Evolutionary conservation across 2,329 filamentous ascomycete species (phyloP).

Genomic region (Lasiodiplodia citricola): DNA sequence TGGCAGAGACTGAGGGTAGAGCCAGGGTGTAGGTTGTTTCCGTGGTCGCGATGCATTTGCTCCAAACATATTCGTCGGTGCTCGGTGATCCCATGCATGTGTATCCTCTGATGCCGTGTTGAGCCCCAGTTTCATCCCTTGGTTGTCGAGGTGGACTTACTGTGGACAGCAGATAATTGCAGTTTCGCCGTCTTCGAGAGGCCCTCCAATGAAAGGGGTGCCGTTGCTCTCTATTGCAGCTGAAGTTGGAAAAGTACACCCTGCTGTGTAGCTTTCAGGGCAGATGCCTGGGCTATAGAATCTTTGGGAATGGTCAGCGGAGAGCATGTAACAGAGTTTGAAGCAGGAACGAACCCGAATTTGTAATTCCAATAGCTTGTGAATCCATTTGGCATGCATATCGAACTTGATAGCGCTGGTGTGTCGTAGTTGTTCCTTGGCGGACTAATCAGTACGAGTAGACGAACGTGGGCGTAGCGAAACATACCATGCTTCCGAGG

Average conservation of each 20-base stretch:
- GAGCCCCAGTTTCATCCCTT: neutral
- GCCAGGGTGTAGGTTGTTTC: neutral
- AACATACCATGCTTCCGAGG: neutral
- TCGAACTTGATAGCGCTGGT: neutral
- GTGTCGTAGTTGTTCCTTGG: conserved; percentile 1
- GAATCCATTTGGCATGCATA: conserved; percentile 10
- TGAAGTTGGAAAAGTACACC: neutral
- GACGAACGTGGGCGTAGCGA: neutral
- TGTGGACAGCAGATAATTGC: conserved; percentile 8
- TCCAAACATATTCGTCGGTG: neutral
- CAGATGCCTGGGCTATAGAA: conserved; percentile 16
- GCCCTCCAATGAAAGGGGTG: conserved; percentile 5
- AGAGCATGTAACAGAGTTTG: neutral
- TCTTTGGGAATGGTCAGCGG: neutral
- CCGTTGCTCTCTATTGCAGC: neutral
- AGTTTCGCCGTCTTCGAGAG: neutral
- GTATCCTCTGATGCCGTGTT: neutral
- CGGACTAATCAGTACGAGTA: neutral
- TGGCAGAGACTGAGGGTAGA: neutral
- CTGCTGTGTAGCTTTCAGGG: conserved; percentile 5
- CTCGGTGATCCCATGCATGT: neutral
- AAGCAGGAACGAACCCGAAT: neutral
- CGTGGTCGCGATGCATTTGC: conserved; percentile 3
- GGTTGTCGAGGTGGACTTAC: neutral
- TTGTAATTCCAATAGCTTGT: conserved; percentile 5